Evolutionary conservation across 177 flowering plant species (phyloP), one percentile per base, ranked within the genome.

Genomic region (Vitis hybrid): DNA sequence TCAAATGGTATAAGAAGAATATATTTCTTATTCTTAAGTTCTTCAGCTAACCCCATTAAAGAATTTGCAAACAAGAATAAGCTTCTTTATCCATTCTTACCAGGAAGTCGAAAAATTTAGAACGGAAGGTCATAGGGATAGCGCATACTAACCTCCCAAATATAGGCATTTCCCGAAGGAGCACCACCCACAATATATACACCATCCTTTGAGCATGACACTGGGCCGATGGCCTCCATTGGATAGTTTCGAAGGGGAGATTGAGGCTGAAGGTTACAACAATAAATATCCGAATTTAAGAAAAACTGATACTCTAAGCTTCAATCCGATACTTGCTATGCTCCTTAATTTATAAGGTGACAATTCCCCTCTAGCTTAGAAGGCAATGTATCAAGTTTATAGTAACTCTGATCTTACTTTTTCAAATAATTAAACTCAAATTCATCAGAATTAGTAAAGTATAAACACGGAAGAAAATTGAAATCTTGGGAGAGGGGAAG

Each of bases 181-280:
- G 89, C 80, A 52, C 89, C 91, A 59, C 87, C 91, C 60, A 78
- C 84, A 65, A 86, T 76, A 81, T 78, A 86, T 26, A 78, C 34
- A 55, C 86, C 88, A 72, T 87, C 83, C 60, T 70, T 83, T 50
- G 87, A 77, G 71, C 83, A 76, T 26, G 72, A 71, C 69, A 87
- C 56, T 57, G 91, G 91, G 17, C 83, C 87, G 64, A 86, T 83
- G 50, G 83, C 78, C 62, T 87, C 91, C 62, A 84, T 51, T 23
- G 87, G 75, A 66, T 86, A 86, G 80, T 80, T 87, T 60, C 83
- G 72, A 3, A 75, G 67, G 3, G 77, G 75, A 21, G 75, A 66
- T 54, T 79, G 89, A 65, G 85, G 86, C 91, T 84, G 81, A 67
- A 63, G 34, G 51, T 15, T 5, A 59, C 10, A 51, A 39, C 21